Evolutionary conservation across 1,284 basidiomycete species (phyloP).

Genomic region (Fomitopsis pinicola): DNA sequence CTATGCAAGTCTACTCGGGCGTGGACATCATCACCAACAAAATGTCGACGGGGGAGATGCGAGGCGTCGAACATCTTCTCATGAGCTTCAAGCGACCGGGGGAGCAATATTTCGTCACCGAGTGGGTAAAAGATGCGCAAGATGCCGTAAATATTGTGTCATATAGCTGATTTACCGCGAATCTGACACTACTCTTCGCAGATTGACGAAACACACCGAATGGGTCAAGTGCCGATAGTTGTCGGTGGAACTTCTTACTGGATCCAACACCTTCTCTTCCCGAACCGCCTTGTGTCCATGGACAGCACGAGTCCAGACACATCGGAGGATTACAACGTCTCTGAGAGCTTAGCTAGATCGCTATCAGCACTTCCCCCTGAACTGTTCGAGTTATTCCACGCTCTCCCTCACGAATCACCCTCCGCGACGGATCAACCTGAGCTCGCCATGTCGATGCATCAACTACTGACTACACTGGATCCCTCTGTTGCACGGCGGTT

Average conservation of each 20-base stretch:
- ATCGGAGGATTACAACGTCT: conserved; percentile 1
- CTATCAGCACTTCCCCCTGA: conserved; percentile 43
- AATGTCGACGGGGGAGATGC: conserved; percentile 71
- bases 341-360: conserved; percentile 27
- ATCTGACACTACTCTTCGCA: conserved; percentile 26
- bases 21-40: conserved; percentile 97
- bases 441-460: conserved; percentile 58
- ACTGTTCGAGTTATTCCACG: conserved; percentile 45
- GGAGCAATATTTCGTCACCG: conserved; percentile 82
- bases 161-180: neutral
- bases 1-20: conserved; percentile 97
- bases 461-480: conserved; percentile 71
- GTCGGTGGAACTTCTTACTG: conserved; percentile 98
- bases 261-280: conserved; percentile 90
- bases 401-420: conserved; percentile 50
- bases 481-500: conserved; percentile 76
- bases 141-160: conserved; percentile 46
- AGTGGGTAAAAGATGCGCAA: conserved; percentile 80
- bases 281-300: conserved; percentile 54
- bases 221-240: conserved; percentile 75
- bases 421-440: conserved; percentile 49
- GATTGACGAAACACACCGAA: conserved; percentile 67
- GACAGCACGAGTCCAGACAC: conserved; percentile 5
- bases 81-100: conserved; percentile 86
- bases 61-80: conserved; percentile 84